Base-by-base conservation (phyloP, 176 grass and related monocot species). In the Lolium multiflorum region DNA sequence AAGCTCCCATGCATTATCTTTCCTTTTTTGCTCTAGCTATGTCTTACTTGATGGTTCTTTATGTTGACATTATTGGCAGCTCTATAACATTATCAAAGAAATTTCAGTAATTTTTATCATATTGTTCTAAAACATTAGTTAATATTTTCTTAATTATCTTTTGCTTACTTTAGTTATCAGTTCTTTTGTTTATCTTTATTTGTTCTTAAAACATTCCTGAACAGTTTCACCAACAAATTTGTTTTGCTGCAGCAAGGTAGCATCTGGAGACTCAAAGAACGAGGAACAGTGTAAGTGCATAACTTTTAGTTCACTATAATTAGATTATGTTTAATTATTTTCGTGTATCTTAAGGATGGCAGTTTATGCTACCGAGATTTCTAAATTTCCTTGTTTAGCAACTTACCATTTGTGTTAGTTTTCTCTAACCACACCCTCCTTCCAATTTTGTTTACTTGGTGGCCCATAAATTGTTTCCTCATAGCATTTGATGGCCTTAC, bases 171-270 rank as follows among this genome's bases (percentile, higher is more conserved):
- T 83, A 78, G 9, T 83, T 24, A 83, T 60, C 31, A 62, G 16
- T 14, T 17, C 14, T 74, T 71, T 84, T 84, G 24, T 48, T 76
- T 52, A 76, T 54, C 17, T 8, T 54, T 52, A 76, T 76, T 65
- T 76, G 25, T 54, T 76, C 25, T 28, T 16, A 48, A 51, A 50
- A 51, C 3, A 74, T 51, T 74, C 22, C 46, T 51, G 71, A 25
- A 74, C 21, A 26, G 71, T 74, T 74, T 74, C 71, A 74, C 48
- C 13, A 52, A 75, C 21, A 52, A 76, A 16, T 76, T 54, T 18
- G 39, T 84, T 79, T 62, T 89, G 20, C 49, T 89, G 74, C 74
- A 89, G 87, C 76, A 83, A 84, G 54, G 74, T 79, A 79, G 25
- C 77, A 72, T 84, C 87, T 71, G 81, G 74, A 72, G 82, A 62